Evolutionary conservation across 2,329 filamentous ascomycete genomes (phyloP).

Genomic region (Ophiostoma pallidulum): DNA sequence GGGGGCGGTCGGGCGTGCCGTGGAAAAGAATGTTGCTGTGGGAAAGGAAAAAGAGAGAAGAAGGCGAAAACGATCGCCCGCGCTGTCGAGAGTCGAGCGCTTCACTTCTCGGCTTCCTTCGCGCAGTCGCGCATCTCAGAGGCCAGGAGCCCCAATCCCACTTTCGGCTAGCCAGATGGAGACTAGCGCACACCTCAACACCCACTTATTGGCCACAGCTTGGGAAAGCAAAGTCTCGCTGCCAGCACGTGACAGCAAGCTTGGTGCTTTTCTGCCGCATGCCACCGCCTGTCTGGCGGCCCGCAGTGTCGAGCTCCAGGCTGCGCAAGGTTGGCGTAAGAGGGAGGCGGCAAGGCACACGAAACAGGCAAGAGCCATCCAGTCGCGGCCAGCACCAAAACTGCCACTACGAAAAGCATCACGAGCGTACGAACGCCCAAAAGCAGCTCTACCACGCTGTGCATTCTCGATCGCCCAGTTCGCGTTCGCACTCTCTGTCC

Average conservation of each 20-base stretch:
- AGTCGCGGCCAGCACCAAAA: too few relatives aligned
- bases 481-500: too few relatives aligned
- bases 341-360: background rate
- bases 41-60: background rate
- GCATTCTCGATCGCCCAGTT: too few relatives aligned
- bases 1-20: too few relatives aligned
- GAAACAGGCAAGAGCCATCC: constrained; percentile 5
- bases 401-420: constrained; percentile 8
- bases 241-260: constrained; percentile 14
- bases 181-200: background rate
- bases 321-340: constrained; percentile 26
- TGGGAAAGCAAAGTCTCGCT: background rate
- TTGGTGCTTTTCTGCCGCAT: constrained; percentile 14
- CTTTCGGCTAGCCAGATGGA: background rate
- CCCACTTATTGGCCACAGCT: constrained; percentile 1
- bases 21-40: too few relatives aligned
- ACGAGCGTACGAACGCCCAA: too few relatives aligned
- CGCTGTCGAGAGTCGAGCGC: background rate
- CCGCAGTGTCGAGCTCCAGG: constrained; percentile 19
- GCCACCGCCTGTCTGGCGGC: constrained; percentile 9
- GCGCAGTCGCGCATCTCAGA: constrained; percentile 6
- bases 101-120: constrained; percentile 1
- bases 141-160: background rate
- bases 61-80: background rate
- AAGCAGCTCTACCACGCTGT: background rate